These are phyloP conservation scores for Phlyctochytrium planicorne DNA, from an alignment of 192 early-diverging fungal genomes.

Conservation along the genomic window DNA sequence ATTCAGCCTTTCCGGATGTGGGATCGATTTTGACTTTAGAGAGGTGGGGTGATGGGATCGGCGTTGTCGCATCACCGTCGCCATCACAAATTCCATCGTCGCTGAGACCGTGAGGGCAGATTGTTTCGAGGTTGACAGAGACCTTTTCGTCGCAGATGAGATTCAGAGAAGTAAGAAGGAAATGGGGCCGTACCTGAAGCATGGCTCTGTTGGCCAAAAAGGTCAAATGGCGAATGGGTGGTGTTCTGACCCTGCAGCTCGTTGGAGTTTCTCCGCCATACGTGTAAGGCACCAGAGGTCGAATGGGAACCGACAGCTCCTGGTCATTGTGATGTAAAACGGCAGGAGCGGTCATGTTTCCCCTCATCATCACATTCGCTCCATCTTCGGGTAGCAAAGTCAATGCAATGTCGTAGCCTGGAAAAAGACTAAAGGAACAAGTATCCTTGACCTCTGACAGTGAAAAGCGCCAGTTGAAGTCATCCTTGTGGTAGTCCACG, in stretches of 20 bases:
- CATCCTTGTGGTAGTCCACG: conserved; percentile 43
- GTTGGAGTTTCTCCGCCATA: conserved; percentile 58
- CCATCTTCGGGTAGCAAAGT: conserved; percentile 34
- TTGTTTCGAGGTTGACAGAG: conserved; percentile 36
- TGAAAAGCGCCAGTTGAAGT: conserved; percentile 58
- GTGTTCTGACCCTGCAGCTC: conserved; percentile 27
- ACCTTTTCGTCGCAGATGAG: conserved; percentile 12
- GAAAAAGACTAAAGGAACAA: conserved; percentile 54
- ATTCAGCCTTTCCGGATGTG: too few relatives aligned
- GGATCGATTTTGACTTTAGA: too few relatives aligned
- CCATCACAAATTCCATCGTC: conserved; percentile 36
- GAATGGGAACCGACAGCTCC: conserved; percentile 43
- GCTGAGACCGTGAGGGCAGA: conserved; percentile 42
- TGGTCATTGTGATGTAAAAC: conserved; percentile 55
- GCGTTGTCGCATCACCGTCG: conserved; percentile 27
- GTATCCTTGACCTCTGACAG: conserved; percentile 41
- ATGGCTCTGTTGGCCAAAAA: conserved; percentile 42
- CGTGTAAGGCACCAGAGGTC: conserved; percentile 57
- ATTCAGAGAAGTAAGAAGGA: background rate
- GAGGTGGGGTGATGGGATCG: conserved; percentile 16
- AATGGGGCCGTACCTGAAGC: conserved; percentile 5
- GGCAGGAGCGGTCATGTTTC: conserved; percentile 28
- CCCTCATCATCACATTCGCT: background rate
- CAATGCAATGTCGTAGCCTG: conserved; percentile 53
- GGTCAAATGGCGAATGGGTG: conserved; percentile 32